These are phyloP conservation scores for Lycium barbarum DNA, from an alignment of 257 asterid genomes.

Conservation along the genomic window DNA sequence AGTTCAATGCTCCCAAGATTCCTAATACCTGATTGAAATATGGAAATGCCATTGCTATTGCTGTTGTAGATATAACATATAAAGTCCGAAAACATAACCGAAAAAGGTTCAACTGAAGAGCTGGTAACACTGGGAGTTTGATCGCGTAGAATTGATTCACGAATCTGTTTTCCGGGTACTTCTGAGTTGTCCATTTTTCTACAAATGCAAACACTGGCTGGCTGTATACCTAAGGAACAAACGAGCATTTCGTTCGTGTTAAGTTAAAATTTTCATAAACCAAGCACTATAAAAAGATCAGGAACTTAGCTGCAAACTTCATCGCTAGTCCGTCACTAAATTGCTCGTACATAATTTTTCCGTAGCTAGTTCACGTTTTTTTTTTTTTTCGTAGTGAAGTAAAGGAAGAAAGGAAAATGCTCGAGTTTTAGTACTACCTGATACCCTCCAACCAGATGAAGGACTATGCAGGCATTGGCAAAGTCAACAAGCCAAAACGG, in stretches of 20 bases:
- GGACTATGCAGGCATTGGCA: conserved; percentile 67
- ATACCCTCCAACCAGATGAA: conserved; percentile 71
- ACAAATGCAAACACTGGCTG: conserved; percentile 63
- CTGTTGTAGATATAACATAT: conserved; percentile 64
- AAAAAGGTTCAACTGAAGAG: conserved; percentile 55
- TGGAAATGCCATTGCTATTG: conserved; percentile 58
- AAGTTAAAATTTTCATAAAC: background rate
- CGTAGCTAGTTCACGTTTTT: too few relatives aligned
- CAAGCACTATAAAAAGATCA: too few relatives aligned
- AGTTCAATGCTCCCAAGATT: conserved; percentile 63
- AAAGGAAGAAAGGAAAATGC: background rate
- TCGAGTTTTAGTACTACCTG: conserved; percentile 45
- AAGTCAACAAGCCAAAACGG: conserved; percentile 77
- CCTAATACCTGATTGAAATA: conserved; percentile 76
- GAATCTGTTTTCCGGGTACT: conserved; percentile 44
- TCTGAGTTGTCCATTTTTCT: conserved; percentile 50
- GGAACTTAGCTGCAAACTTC: too few relatives aligned
- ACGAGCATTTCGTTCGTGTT: background rate
- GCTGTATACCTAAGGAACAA: conserved; percentile 58
- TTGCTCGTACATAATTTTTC: too few relatives aligned
- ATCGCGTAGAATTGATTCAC: conserved; percentile 46
- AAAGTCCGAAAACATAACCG: conserved; percentile 68
- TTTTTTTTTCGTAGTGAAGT: background rate
- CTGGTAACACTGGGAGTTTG: conserved; percentile 55
- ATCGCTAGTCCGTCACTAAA: too few relatives aligned